Evolutionary conservation across 2,329 filamentous ascomycete genomes (phyloP).

Genomic region (Aspergillus novofumigatus): DNA sequence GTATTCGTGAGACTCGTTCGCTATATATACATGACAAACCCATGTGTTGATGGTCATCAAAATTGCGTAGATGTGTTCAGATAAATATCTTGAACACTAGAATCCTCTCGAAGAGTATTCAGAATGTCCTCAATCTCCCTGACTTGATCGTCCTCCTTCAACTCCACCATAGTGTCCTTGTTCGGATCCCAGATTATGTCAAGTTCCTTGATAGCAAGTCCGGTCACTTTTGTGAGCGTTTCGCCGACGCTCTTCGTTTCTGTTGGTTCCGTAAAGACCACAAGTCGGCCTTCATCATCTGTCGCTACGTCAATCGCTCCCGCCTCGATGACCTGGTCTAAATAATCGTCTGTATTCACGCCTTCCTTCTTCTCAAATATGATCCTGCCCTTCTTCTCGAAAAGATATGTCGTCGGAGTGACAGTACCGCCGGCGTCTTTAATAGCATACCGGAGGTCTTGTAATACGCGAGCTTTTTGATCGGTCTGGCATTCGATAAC

Average conservation of each 20-base stretch:
- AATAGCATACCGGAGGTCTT: conserved; percentile 67
- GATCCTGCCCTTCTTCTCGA: conserved; percentile 73
- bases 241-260: conserved; percentile 62
- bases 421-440: conserved; percentile 67
- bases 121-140: conserved; percentile 58
- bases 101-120: conserved; percentile 54
- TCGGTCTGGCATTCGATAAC: conserved; percentile 86
- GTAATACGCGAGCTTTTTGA: conserved; percentile 67
- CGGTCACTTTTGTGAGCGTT: conserved; percentile 58
- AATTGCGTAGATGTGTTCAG: conserved; percentile 53
- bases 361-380: conserved; percentile 60
- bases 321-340: conserved; percentile 79
- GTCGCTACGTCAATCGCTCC: conserved; percentile 58
- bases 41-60: conserved; percentile 5
- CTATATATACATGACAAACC: neutral
- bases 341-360: conserved; percentile 62
- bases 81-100: conserved; percentile 75
- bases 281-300: conserved; percentile 64
- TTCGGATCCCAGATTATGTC: conserved; percentile 86
- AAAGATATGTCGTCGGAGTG: conserved; percentile 77
- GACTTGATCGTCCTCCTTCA: conserved; percentile 56
- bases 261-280: conserved; percentile 66
- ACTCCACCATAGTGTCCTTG: conserved; percentile 66
- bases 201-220: conserved; percentile 64
- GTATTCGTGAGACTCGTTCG: neutral